Conservation (phyloP, 176 grass and related monocot species). For the Musa acuminata region DNA sequence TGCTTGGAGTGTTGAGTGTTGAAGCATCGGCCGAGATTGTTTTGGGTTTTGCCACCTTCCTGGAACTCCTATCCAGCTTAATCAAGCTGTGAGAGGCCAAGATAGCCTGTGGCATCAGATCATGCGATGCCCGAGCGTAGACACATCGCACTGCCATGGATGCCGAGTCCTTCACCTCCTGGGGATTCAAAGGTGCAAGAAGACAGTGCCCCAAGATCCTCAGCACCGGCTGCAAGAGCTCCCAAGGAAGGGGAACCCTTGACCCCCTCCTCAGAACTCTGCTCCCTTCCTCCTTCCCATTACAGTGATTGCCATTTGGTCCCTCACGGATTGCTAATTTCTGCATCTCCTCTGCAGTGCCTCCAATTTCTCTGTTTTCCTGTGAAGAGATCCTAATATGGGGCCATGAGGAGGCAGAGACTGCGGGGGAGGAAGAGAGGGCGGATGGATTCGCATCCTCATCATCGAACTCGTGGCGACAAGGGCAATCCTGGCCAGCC, state of each 20-base stretch:
- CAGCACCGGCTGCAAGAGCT: constrained; percentile 78
- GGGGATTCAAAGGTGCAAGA: constrained; percentile 54
- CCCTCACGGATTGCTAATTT: constrained; percentile 16
- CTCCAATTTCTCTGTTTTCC: constrained; percentile 18
- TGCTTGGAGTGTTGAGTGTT: constrained; percentile 76
- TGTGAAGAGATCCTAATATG: constrained; percentile 40
- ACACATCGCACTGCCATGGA: constrained; percentile 60
- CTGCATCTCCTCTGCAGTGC: constrained; percentile 16
- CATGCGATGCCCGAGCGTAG: constrained; percentile 82
- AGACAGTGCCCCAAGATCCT: constrained; percentile 89
- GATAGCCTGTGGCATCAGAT: constrained; percentile 84
- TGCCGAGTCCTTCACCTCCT: constrained; percentile 60
- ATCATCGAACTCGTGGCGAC: constrained; percentile 70
- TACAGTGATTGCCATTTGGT: constrained; percentile 30
- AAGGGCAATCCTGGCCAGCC: constrained; percentile 83
- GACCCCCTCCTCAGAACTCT: constrained; percentile 34
- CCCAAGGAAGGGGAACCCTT: constrained; percentile 81
- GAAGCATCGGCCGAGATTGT: constrained; percentile 37
- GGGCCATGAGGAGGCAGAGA: constrained; percentile 34
- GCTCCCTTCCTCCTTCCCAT: constrained; percentile 15
- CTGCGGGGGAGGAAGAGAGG: constrained; percentile 23
- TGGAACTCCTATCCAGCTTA: constrained; percentile 79
- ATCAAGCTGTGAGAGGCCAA: constrained; percentile 82
- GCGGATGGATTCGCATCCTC: constrained; percentile 20
- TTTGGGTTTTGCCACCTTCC: constrained; percentile 34